Conservation (phyloP, 2,329 filamentous ascomycete species). For the Neoscytalidium dimidiatum region DNA sequence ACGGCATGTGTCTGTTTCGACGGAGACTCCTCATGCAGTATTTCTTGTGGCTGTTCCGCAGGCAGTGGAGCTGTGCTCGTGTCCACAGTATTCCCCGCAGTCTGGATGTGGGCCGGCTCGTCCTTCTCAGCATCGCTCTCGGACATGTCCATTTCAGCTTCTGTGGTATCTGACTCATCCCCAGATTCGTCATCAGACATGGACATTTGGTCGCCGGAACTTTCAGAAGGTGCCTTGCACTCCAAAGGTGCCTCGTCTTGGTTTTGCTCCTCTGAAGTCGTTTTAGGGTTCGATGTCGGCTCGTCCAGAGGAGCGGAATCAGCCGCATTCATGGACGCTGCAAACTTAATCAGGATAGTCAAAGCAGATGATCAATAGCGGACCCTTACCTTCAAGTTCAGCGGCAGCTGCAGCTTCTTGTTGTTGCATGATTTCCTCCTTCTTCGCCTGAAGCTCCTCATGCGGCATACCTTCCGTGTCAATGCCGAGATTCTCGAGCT, state of each 20-base stretch:
- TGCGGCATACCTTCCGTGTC: conserved; percentile 51
- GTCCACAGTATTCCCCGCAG: not conserved
- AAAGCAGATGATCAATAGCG: not conserved
- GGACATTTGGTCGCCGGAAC: conserved; percentile 3
- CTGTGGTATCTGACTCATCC: conserved; percentile 14
- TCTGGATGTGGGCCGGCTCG: not conserved
- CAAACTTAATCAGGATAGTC: not conserved
- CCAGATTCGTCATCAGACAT: conserved; percentile 11
- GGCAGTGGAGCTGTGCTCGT: not conserved
- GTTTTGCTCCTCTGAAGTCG: not conserved
- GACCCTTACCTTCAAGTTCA: not conserved
- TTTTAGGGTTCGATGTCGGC: not conserved
- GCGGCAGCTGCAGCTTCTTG: conserved; percentile 10
- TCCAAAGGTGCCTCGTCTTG: too few species aligned
- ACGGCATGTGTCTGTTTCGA: not conserved
- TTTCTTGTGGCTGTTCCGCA: not conserved
- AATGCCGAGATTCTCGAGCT: conserved; percentile 51
- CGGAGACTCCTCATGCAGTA: not conserved
- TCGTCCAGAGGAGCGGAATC: not conserved
- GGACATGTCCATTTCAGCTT: conserved; percentile 23
- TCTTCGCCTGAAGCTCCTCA: conserved; percentile 46
- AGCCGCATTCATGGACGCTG: not conserved
- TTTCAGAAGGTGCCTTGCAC: not conserved
- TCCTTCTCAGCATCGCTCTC: conserved; percentile 19
- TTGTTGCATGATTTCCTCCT: conserved; percentile 38